These are phyloP conservation scores for Dictyophora rubrovolvata DNA, from an alignment of 768 basidiomycete genomes.

Conservation along the genomic window DNA sequence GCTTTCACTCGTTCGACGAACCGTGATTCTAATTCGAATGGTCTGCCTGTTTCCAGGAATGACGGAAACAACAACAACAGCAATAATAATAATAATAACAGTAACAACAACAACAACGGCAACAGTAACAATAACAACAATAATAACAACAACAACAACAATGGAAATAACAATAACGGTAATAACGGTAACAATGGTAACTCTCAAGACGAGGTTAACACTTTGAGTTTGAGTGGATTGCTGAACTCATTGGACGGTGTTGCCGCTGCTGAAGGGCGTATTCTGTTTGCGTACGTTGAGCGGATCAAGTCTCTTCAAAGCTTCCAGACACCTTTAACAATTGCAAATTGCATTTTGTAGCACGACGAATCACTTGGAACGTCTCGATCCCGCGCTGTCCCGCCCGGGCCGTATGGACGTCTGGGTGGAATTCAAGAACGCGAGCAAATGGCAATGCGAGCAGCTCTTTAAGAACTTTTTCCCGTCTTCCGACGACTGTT, in stretches of 20 bases:
- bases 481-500: constrained; percentile 52
- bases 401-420: constrained; percentile 91
- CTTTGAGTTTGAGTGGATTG: constrained; percentile 69
- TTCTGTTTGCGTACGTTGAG: constrained; percentile 71
- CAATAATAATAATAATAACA: constrained; percentile 23
- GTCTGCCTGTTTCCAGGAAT: constrained; percentile 29
- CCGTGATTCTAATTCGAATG: constrained; percentile 46
- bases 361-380: constrained; percentile 86
- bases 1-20: constrained; percentile 72
- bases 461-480: constrained; percentile 85
- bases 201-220: constrained; percentile 57
- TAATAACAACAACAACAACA: constrained; percentile 35
- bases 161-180: constrained; percentile 26
- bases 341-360: constrained; percentile 35
- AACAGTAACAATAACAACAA: constrained; percentile 29
- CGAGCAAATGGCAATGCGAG: constrained; percentile 78
- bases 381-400: constrained; percentile 82
- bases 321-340: neutral
- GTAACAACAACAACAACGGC: constrained; percentile 23
- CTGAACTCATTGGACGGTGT: constrained; percentile 83
- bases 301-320: neutral
- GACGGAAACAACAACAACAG: constrained; percentile 21
- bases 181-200: constrained; percentile 18
- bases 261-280: constrained; percentile 75
- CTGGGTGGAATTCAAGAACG: constrained; percentile 84